phyloP scores from a whole-genome alignment of 2,329 filamentous ascomycete genomes.

The Hysterium pulicare region DNA sequence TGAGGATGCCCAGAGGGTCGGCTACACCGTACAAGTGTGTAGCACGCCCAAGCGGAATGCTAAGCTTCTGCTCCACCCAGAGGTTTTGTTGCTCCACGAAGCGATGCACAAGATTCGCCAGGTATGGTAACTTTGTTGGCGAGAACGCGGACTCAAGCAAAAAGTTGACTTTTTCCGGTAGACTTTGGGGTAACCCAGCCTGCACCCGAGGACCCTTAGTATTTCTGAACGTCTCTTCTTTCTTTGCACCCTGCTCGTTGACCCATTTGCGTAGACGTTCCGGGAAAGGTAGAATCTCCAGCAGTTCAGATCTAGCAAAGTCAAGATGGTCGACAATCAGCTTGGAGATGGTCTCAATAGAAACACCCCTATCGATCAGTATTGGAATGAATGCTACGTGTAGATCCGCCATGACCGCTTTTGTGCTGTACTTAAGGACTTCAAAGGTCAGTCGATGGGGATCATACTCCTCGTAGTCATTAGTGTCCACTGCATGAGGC shows the following conservation, averaged over 20 bases:
- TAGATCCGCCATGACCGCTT: slow-evolving; percentile 53
- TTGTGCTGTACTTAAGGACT: slow-evolving; percentile 50
- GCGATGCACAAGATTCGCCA: slow-evolving; percentile 48
- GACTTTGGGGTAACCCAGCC: slow-evolving; percentile 19
- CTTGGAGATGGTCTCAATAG: slow-evolving; percentile 44
- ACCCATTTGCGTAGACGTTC: slow-evolving; percentile 55
- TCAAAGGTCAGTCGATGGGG: slow-evolving; percentile 62
- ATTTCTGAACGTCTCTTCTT: slow-evolving; percentile 30
- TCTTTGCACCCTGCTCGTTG: slow-evolving; percentile 38
- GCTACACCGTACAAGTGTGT: slow-evolving; percentile 65
- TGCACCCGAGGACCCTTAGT: slow-evolving; percentile 16
- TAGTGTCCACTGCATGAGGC: slow-evolving; percentile 42
- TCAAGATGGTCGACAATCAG: slow-evolving; percentile 52
- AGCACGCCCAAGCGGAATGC: slow-evolving; percentile 59
- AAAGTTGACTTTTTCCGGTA: slow-evolving; percentile 26
- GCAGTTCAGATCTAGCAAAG: slow-evolving; percentile 52
- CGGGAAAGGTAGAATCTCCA: slow-evolving; percentile 50
- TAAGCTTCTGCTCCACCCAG: slow-evolving; percentile 53
- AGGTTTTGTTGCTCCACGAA: slow-evolving; percentile 55
- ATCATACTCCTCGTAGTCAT: slow-evolving; percentile 42
- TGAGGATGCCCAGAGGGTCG: slow-evolving; percentile 60
- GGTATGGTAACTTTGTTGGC: slow-evolving; percentile 45
- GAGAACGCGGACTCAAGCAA: slow-evolving; percentile 53
- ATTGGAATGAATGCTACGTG: slow-evolving; percentile 69
- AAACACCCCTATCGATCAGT: slow-evolving; percentile 57